Base-by-base conservation (phyloP, 306 rosid species). In the Hylodesmum podocarpum region DNA sequence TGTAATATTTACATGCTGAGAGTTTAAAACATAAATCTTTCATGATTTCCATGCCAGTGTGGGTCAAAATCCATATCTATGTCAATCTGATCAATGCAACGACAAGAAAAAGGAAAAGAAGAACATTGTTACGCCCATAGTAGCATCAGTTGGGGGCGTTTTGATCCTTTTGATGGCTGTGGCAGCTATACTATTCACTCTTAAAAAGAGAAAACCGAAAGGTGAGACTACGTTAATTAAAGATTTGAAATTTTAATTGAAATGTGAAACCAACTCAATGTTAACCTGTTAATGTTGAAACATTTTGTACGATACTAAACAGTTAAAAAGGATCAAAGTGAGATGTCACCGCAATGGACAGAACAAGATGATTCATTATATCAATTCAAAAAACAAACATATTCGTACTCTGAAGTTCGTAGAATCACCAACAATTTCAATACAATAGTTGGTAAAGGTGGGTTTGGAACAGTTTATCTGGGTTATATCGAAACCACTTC, bases 1-100 rank as follows among this genome's bases (percentile, higher is more conserved):
- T 33, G 37, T 33, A 33, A 33, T 1, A 4, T 33, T 33, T 33
- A 4, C n/a, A n/a, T n/a, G n/a, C 37, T 33, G 6, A 33, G 37
- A 33, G n/a, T 33, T 33, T 33, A 33, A 33, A 2, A 33, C 37
- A 33, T 33, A 33, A 33, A 33, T 33, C 37, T 33, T 33, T 33
- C n/a, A n/a, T 33, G 37, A 57, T 74, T 78, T 55, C 55, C 18
- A 46, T 84, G 40, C 33, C 36, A 89, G 91, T 1, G 68, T 36
- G 59, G 76, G 72, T 11, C 82, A 66, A 67, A 87, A 86, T 78
- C 82, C 78, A 63, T 6, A 64, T 74, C 83, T 84, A 29, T 80
- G 81, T 76, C 57, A 29, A 54, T 33, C 63, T 4, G 28, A 28
- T 31, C 4, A 80, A 2, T 81, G 88, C 51, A 25, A 47, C 39